phyloP scores from a whole-genome alignment of 495 filamentous ascomycete species.

The Sabuloglossum arenarium region DNA sequence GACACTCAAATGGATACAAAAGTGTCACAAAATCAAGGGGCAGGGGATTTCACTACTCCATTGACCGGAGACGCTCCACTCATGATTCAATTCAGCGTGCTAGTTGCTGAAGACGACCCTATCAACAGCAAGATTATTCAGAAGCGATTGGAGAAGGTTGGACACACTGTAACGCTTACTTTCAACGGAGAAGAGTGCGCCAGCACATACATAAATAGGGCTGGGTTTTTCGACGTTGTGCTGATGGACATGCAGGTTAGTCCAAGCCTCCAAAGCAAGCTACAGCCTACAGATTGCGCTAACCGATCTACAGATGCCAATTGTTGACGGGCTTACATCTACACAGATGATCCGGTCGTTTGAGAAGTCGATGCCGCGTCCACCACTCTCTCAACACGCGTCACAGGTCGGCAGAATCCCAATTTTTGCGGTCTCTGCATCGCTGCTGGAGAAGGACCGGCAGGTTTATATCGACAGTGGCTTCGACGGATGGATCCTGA shows the following conservation, averaged over 20 bases:
- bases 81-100: conserved; percentile 41
- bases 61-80: no score
- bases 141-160: conserved; percentile 64
- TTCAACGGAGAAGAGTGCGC: conserved; percentile 81
- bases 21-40: no score
- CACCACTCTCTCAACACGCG: conserved; percentile 25
- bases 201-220: conserved; percentile 36
- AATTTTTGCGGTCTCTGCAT: conserved; percentile 82
- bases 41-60: no score
- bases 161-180: conserved; percentile 51
- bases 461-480: conserved; percentile 53
- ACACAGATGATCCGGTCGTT: conserved; percentile 62
- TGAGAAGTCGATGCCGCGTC: conserved; percentile 25
- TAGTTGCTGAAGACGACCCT: conserved; percentile 85
- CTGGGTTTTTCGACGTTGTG: conserved; percentile 49
- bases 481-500: conserved; percentile 81
- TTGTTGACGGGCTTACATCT: conserved; percentile 69
- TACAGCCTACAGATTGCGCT: conserved; percentile 5
- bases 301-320: conserved; percentile 50
- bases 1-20: no score
- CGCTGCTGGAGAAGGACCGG: conserved; percentile 49
- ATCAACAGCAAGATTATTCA: conserved; percentile 76
- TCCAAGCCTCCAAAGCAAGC: conserved; percentile 1
- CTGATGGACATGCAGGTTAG: conserved; percentile 90
- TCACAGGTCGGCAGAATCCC: conserved; percentile 37